phyloP scores from a whole-genome alignment of 768 basidiomycete genomes.

The Tubosaeta sp. region DNA sequence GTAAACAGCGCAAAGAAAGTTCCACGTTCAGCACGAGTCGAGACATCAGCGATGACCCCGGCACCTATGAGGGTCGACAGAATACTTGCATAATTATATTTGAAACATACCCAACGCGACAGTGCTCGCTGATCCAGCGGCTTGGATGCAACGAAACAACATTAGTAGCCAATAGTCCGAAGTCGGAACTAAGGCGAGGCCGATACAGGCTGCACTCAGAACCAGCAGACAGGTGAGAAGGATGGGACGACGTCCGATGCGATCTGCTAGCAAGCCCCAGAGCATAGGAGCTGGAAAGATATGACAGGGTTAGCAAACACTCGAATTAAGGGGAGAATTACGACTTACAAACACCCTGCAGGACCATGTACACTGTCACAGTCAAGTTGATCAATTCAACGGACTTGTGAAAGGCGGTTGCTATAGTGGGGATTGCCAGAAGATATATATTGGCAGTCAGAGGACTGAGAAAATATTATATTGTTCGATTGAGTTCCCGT shows the following conservation, averaged over 20 bases:
- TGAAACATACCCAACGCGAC: conserved; percentile 57
- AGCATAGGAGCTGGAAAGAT: conserved; percentile 54
- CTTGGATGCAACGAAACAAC: conserved; percentile 76
- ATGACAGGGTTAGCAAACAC: background rate
- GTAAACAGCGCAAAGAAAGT: no score
- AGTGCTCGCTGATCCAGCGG: conserved; percentile 74
- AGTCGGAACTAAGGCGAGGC: conserved; percentile 50
- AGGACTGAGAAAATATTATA: conserved; percentile 45
- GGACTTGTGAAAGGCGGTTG: conserved; percentile 54
- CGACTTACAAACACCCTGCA: conserved; percentile 41
- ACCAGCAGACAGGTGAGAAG: conserved; percentile 61
- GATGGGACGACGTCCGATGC: conserved; percentile 61
- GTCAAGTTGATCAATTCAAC: conserved; percentile 76
- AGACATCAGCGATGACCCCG: conserved; percentile 77
- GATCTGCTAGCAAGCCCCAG: conserved; percentile 61
- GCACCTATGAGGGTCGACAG: conserved; percentile 54
- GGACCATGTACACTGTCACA: conserved; percentile 60
- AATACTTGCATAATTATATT: background rate
- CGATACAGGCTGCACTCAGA: conserved; percentile 62
- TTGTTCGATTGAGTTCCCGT: no score
- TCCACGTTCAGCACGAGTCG: conserved; percentile 67
- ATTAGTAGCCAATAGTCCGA: conserved; percentile 74
- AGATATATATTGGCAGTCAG: conserved; percentile 77
- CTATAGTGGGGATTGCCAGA: conserved; percentile 70
- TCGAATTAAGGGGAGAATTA: background rate